A percentile compares a stretch with the other conserved stretches of the same genome.
These are phyloP conservation scores for Xylariaceae sp. DNA, from an alignment of 2,329 filamentous ascomycete genomes.

Conservation along the genomic window DNA sequence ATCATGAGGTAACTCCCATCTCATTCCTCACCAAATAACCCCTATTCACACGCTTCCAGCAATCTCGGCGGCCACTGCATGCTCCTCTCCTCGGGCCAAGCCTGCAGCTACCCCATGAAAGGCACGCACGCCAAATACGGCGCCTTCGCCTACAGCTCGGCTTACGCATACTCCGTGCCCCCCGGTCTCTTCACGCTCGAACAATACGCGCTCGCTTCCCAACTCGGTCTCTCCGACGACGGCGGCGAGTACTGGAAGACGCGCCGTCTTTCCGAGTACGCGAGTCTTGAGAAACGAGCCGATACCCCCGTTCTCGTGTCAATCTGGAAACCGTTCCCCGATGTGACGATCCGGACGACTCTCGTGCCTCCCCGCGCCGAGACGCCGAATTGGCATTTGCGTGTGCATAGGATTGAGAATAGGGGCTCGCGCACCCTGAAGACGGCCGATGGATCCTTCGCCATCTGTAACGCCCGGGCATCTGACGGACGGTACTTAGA, in stretches of 20 bases:
- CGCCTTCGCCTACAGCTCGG: slow-evolving; percentile 67
- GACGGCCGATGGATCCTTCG: slow-evolving; percentile 71
- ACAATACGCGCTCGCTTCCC: slow-evolving; percentile 69
- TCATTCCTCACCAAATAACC: not conserved
- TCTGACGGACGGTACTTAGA: slow-evolving; percentile 47
- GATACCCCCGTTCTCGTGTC: slow-evolving; percentile 52
- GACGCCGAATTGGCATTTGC: slow-evolving; percentile 64
- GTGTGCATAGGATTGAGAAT: slow-evolving; percentile 57
- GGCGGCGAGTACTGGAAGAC: slow-evolving; percentile 75
- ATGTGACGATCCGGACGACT: slow-evolving; percentile 61
- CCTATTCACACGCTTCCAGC: slow-evolving; percentile 32
- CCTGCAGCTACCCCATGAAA: slow-evolving; percentile 78
- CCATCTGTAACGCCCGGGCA: slow-evolving; percentile 54
- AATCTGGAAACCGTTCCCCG: slow-evolving; percentile 64
- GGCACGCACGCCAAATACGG: slow-evolving; percentile 79
- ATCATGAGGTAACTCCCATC: slow-evolving; percentile 51
- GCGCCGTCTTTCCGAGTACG: slow-evolving; percentile 60
- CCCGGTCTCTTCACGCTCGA: slow-evolving; percentile 71
- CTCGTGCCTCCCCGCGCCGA: slow-evolving; percentile 56
- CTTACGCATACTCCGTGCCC: slow-evolving; percentile 70
- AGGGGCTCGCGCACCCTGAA: slow-evolving; percentile 50
- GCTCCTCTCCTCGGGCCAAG: slow-evolving; percentile 69
- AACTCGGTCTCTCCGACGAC: slow-evolving; percentile 71
- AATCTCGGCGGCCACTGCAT: slow-evolving; percentile 70
- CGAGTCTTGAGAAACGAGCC: slow-evolving; percentile 51